Evolutionary conservation across 345 rosid species (phyloP), one percentile per base, ranked within the genome.

Genomic region (Populus alba): DNA sequence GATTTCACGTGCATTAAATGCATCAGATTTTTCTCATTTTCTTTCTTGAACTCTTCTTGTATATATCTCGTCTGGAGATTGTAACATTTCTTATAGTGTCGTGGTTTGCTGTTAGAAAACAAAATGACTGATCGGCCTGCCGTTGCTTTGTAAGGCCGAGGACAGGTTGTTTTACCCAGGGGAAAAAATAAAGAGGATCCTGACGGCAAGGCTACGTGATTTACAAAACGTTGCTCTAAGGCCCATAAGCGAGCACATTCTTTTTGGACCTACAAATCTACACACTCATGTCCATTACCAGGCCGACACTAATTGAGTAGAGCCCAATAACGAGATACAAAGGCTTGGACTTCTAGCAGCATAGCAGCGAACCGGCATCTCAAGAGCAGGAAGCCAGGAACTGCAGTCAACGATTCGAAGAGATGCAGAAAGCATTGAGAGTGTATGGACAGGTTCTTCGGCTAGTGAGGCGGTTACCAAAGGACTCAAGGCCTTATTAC

Each of bases 401-500:
- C 12, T 29, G 16, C 7, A 15, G 33, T 11, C 22, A 23, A 8
- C 17, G 23, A 8, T 31, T 20, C 13, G 68, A 20, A 35, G 11
- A 35, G 68, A 95, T 95, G 97, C 87, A 87, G 90, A 96, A 89
- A 77, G 89, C 94, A 62, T 78, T 96, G 86, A 86, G 80, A 73
- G 87, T 89, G 22, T 96, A 94, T 92, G 85, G 88, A n/a, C 91
- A 90, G 86, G 86, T 94, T 37, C 83, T 94, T 62, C 86, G 98
- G 87, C 85, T 96, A 17, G 93, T 92, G 75, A 83, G 94, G 86
- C 91, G 85, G 78, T 82, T 96, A 27, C 98, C 97, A 39, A 78
- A 79, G 79, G 97, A 96, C 63, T 72, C 97, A 15, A 86, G 97
- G 80, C 94, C 90, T 38, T 96, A 92, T 84, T 94, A 96, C 89